phyloP scores from a whole-genome alignment of 345 rosid genomes.

The Populus davidiana region DNA sequence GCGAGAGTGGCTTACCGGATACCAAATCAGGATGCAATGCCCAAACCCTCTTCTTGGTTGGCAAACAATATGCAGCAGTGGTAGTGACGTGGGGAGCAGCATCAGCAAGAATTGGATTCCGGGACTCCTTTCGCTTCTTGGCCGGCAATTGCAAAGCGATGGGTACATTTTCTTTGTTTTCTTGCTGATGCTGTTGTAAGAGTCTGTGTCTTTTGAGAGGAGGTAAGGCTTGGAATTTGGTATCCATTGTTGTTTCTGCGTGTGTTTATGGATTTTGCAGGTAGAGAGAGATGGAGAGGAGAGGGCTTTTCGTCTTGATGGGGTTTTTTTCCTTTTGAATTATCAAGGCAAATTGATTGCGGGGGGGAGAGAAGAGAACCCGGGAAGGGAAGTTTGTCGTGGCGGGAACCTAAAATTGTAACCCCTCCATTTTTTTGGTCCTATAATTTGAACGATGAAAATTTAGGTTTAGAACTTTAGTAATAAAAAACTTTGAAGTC shows the following conservation, averaged over 20 bases:
- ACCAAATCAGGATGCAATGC: constrained; percentile 59
- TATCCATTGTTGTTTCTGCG: constrained; percentile 39
- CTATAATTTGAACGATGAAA: too few species aligned
- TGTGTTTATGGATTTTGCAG: background rate
- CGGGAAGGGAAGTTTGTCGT: background rate
- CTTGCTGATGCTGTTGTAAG: constrained; percentile 34
- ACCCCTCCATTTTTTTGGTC: too few species aligned
- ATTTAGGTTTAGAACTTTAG: too few species aligned
- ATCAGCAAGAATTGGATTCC: constrained; percentile 14
- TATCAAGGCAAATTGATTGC: background rate
- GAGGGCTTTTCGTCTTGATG: background rate
- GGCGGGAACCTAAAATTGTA: background rate
- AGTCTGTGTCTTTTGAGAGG: constrained; percentile 70
- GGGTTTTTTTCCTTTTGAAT: background rate
- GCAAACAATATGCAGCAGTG: constrained; percentile 40
- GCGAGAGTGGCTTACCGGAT: constrained; percentile 40
- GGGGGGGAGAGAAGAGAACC: background rate
- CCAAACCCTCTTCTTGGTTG: constrained; percentile 86
- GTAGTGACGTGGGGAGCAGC: constrained; percentile 1
- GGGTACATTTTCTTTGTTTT: constrained; percentile 30
- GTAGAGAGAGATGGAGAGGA: background rate
- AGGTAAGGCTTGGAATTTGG: constrained; percentile 49
- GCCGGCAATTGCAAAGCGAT: constrained; percentile 50
- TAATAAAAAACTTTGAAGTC: background rate
- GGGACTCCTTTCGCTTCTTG: constrained; percentile 76